A percentile compares a stretch with the other conserved stretches of the same genome.
Conservation (phyloP, 192 early-diverging fungal species). For the Gaertneriomyces sp. region DNA sequence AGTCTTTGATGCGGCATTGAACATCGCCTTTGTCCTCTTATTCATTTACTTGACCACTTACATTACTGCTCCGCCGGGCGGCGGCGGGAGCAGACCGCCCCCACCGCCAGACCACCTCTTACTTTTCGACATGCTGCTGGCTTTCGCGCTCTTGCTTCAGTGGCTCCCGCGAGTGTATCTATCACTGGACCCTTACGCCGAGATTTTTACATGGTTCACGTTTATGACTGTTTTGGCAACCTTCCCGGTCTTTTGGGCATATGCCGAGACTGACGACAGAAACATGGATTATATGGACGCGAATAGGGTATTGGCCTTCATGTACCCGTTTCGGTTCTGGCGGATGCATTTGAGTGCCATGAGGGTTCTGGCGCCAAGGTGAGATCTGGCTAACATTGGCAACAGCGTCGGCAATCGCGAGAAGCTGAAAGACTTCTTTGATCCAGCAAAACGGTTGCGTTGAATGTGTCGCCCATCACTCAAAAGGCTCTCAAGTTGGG, state of each 20-base stretch:
- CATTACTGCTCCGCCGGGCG: constrained; percentile 13
- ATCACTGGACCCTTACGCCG: constrained; percentile 50
- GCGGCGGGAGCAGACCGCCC: constrained; percentile 3
- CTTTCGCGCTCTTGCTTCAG: constrained; percentile 49
- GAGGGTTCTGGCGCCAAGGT: constrained; percentile 52
- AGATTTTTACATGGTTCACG: constrained; percentile 46
- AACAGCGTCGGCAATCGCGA: neutral
- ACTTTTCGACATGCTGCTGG: constrained; percentile 42
- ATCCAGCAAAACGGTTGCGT: constrained; percentile 56
- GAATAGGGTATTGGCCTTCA: constrained; percentile 38
- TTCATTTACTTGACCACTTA: constrained; percentile 30
- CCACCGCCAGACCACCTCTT: constrained; percentile 49
- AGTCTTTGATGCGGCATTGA: constrained; percentile 17
- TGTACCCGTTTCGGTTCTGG: constrained; percentile 64
- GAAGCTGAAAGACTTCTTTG: neutral
- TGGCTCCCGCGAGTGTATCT: constrained; percentile 61
- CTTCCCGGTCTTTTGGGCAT: constrained; percentile 47
- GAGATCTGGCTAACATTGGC: neutral
- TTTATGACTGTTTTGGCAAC: constrained; percentile 56
- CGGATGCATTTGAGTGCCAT: constrained; percentile 60
- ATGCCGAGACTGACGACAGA: constrained; percentile 32
- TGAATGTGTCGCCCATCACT: constrained; percentile 44
- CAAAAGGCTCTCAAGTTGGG: constrained; percentile 60
- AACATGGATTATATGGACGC: constrained; percentile 58
- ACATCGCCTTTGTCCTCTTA: constrained; percentile 23